Evolutionary conservation across 768 basidiomycete species (phyloP), one percentile per base, ranked within the genome.

Genomic region (Leccinum subtestaceum): DNA sequence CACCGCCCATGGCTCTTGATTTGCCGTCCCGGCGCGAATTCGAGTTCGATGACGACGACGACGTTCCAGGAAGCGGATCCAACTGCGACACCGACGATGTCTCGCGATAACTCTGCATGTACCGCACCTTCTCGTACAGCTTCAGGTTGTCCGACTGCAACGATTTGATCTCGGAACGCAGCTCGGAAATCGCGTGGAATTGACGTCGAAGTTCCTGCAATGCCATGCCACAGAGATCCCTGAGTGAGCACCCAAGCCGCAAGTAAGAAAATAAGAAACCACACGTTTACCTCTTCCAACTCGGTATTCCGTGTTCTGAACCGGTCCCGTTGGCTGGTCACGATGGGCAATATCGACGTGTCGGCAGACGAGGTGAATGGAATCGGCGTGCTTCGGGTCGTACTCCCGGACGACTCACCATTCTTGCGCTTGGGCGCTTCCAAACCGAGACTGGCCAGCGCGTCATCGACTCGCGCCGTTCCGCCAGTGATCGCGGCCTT

Each of bases 281-380:
- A 31, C 43, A n/a, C 12, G 63, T 76, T 23, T 59, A 91, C 93
- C 79, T 98, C 96, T 76, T 99, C 96, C 15, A 99, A 82, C 68
- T 99, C 97, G 19, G 93, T 90, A 70, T 98, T 98, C 19, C 97
- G 86, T 72, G 95, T 93, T 53, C 96, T 81, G 84, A 98, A 99
- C n/a, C 96, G 83, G 70, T 99, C 97, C 58, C 97, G 82, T 70
- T 99, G 97, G 67, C 91, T 91, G 1, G 97, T 98, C 43, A 98
- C 97, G 63, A 99, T 98, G 2, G 96, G 97, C n/a, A 99, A 75
- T 66, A 98, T 98, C 9, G 94, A 95, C 0, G 89, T 91, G 68
- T 98, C 96, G 5, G 90, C 91, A 2, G 91, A 82, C 34, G 85
- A 74, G 5, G 84, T 77, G 67, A 91, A 89, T 1, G 86, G 84